These are phyloP conservation scores for Trichoderma erinaceum DNA, from an alignment of 495 filamentous ascomycete species.

Conservation along the genomic window DNA sequence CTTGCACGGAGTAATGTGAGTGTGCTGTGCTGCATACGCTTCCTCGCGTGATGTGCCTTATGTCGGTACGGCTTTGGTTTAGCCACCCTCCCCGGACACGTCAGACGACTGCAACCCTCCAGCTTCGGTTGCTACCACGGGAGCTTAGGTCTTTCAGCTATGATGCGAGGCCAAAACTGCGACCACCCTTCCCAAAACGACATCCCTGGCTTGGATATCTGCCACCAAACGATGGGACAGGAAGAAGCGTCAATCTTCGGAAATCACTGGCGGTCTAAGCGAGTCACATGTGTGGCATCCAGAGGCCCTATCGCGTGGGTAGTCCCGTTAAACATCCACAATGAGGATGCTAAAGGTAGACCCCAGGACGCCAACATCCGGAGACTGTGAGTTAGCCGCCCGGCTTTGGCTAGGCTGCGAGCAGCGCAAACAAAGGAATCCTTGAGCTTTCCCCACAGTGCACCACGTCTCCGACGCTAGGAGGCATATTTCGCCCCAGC, in stretches of 20 bases:
- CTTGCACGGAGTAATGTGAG: not conserved
- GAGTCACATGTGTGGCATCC: slow-evolving; percentile 4
- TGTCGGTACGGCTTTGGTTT: not conserved
- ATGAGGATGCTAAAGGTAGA: not conserved
- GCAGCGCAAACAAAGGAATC: not conserved
- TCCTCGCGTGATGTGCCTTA: not conserved
- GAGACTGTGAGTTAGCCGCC: slow-evolving; percentile 2
- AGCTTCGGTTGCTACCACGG: slow-evolving; percentile 11
- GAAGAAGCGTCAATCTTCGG: not conserved
- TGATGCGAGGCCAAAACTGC: not conserved
- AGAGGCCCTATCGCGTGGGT: not conserved
- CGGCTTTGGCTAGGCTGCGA: not conserved
- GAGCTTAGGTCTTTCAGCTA: slow-evolving; percentile 11
- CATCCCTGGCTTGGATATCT: not conserved
- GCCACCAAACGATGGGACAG: not conserved
- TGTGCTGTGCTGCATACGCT: not conserved
- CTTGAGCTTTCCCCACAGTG: slow-evolving; percentile 10
- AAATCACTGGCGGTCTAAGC: not conserved
- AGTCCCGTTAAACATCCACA: not conserved
- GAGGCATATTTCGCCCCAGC: slow-evolving; percentile 3
- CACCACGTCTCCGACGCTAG: slow-evolving; percentile 8
- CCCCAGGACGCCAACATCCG: slow-evolving; percentile 1
- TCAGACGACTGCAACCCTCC: slow-evolving; percentile 13
- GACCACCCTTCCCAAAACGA: not conserved
- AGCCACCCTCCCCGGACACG: slow-evolving; percentile 8